Conservation (phyloP, 2,329 filamentous ascomycete genomes). For the Phialemonium atrogriseum region DNA sequence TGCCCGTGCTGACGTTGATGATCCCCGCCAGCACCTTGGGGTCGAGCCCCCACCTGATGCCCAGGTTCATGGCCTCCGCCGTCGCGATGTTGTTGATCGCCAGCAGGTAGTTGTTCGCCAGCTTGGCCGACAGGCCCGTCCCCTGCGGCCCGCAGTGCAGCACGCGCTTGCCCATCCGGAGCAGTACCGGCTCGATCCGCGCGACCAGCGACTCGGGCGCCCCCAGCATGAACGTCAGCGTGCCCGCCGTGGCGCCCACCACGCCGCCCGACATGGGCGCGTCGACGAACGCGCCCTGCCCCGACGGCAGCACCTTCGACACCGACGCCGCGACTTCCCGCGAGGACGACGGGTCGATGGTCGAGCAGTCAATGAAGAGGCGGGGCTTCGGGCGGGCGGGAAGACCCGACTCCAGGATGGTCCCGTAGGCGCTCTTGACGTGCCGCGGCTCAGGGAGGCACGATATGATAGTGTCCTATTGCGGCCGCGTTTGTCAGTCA, state of each 20-base stretch:
- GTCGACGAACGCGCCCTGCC: constrained; percentile 75
- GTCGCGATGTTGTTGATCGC: constrained; percentile 82
- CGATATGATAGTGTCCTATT: constrained; percentile 76
- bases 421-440: constrained; percentile 72
- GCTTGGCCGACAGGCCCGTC: constrained; percentile 79
- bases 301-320: constrained; percentile 38
- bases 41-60: constrained; percentile 52
- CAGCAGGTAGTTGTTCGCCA: constrained; percentile 95
- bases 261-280: constrained; percentile 97
- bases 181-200: constrained; percentile 59
- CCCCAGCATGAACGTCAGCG: constrained; percentile 94
- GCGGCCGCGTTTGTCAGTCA: constrained; percentile 9
- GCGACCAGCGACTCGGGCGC: constrained; percentile 52
- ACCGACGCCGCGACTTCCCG: constrained; percentile 66
- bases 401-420: constrained; percentile 56
- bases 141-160: constrained; percentile 81
- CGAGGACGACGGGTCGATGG: constrained; percentile 86
- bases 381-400: constrained; percentile 47
- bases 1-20: constrained; percentile 90
- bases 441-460: constrained; percentile 85
- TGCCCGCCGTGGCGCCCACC: constrained; percentile 79
- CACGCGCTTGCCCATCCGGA: constrained; percentile 78
- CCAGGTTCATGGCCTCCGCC: constrained; percentile 58
- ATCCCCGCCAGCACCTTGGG: constrained; percentile 65
- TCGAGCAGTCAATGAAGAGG: constrained; percentile 92